Base-by-base conservation (phyloP, 495 filamentous ascomycete species). In the Trichoderma parareesei region DNA sequence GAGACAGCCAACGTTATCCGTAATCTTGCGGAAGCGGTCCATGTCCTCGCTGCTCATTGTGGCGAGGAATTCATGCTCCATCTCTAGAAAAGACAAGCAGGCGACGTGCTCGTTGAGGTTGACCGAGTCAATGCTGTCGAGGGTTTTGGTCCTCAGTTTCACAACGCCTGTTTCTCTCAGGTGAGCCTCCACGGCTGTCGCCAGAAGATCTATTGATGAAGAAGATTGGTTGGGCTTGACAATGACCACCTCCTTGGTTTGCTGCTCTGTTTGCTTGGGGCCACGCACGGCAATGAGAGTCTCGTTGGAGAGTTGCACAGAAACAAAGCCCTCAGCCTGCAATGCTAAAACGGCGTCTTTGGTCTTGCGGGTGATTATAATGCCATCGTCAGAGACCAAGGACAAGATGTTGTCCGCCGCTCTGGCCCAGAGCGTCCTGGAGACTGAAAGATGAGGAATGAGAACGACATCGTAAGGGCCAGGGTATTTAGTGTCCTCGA, bases 41-140 rank as follows among this genome's bases (percentile, higher is more conserved):
- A 76, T 70, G 10, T 77, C 69, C 4, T 65, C 38, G 16, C 69
- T 69, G 5, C 46, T 70, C 16, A 77, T 67, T 3, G 69, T 70
- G 1, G 70, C 64, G 0, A 79, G 69, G 11, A 77, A 67, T 4
- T 70, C 64, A 2, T 46, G 4, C n/a, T 75, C 63, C 2, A 70
- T 38, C 59, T 77, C 75, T 9, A 71, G 46, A 0, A 71, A 33
- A 16, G 70, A 68, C 9, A 71, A 66, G 33, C 67, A 71, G 0
- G 67, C n/a, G 7, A 8, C n/a, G 1, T 65, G 38, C 63, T 62
- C n/a, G 59, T 66, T 38, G 53, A 70, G 10, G 69, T 67, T 5
- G 61, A 49, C 55, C 0, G 9, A 38, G 37, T 53, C 37, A 38
- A 69, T 38, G 7, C 66, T 38, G 16, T 11, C 16, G 6, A 70